Percentiles rank a stretch among this genome's conserved stretches.
Conservation (phyloP, 2,329 filamentous ascomycete species). For the Verticillium zaregamsianum region DNA sequence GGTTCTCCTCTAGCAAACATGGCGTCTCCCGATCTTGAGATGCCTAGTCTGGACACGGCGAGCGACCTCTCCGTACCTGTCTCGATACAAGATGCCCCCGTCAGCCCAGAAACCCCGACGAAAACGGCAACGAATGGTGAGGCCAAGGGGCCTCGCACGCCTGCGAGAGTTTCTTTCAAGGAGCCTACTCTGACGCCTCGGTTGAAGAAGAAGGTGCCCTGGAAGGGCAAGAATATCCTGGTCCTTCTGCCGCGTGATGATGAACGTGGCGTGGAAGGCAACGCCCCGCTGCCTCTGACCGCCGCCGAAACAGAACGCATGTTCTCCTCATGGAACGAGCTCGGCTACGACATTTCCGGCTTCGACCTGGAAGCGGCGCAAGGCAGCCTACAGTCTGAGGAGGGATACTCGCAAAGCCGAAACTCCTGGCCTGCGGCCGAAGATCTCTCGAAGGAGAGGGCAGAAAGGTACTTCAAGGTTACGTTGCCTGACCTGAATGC, state of each 20-base stretch:
- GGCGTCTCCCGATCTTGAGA: constrained; percentile 9
- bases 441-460: constrained; percentile 54
- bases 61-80: not conserved
- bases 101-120: constrained; percentile 26
- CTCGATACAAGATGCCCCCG: constrained; percentile 19
- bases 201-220: constrained; percentile 66
- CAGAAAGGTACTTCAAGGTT: constrained; percentile 52
- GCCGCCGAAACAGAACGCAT: constrained; percentile 55
- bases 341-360: constrained; percentile 65
- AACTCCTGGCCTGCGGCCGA: constrained; percentile 61
- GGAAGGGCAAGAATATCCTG: constrained; percentile 71
- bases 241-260: constrained; percentile 67
- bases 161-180: constrained; percentile 29
- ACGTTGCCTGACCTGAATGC: constrained; percentile 66
- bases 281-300: constrained; percentile 49
- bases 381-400: constrained; percentile 20
- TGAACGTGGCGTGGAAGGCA: constrained; percentile 55
- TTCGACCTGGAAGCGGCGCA: constrained; percentile 53
- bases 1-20: constrained; percentile 5
- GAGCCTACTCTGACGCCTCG: constrained; percentile 46
- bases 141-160: constrained; percentile 25
- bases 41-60: constrained; percentile 6
- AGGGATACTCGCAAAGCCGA: constrained; percentile 57
- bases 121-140: constrained; percentile 23
- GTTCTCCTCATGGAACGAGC: constrained; percentile 61